Evolutionary conservation across 192 early-diverging fungal genomes (phyloP), one percentile per base, ranked within the genome.

Genomic region (Coemansia sp.): DNA sequence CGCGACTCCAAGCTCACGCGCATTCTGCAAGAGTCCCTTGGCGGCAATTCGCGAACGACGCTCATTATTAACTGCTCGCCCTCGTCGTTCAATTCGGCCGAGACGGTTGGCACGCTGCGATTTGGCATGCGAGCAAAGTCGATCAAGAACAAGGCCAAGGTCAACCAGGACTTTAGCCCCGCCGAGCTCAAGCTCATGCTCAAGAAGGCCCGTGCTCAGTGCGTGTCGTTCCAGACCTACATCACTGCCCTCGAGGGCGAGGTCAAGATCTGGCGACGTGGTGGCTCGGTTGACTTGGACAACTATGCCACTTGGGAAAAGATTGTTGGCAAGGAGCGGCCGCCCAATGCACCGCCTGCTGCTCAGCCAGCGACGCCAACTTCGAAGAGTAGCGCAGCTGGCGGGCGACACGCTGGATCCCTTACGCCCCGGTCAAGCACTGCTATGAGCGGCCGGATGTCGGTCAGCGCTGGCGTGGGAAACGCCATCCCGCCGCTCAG

Each of bases 131-230:
- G 95, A 69, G 98, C 98, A 58, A 99, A 99, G 86, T 91, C 92
- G 63, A 99, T 99, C 83, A 97, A 97, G 90, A 99, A 99, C 88
- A 98, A 98, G 87, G 96, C 98, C 76, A 96, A 95, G 86, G 87
- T 99, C 75, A 99, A 99, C 78, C 91, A 94, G 60, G 98, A 99
- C 77, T 88, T 97, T 53, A 92, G 89, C 52, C 89, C 94, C 3
- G 88, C 90, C 14, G 98, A 99, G 75, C 91, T 99, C 78, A 99
- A 99, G 85, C 84, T 84, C 3, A 80, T 97, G 61, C 86, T 99
- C 66, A 98, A 96, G 80, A 92, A 91, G 74, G 86, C 91, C 42
- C 95, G 96, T 64, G 72, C 83, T 2, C 91, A 96, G 65, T 84
- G 91, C 25, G 79, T 91, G 16, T 85, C 88, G 2, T 92, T 93